These are phyloP conservation scores for Oryza brachyantha DNA, from an alignment of 176 grass and related monocot species.

Conservation along the genomic window DNA sequence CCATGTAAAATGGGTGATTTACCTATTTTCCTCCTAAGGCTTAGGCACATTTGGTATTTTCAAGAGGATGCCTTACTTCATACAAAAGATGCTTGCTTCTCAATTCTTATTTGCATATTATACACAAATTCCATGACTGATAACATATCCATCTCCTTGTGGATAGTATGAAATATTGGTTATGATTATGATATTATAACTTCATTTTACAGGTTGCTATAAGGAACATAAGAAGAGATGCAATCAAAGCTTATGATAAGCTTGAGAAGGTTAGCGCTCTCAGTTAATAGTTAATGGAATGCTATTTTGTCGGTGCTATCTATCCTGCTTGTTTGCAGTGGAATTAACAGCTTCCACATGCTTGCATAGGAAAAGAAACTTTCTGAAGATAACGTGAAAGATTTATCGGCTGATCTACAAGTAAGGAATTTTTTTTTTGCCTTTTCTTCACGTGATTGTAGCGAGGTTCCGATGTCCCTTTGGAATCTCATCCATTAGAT, in stretches of 20 bases:
- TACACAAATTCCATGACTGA: not conserved
- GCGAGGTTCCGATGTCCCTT: not conserved
- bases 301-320: not conserved
- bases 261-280: constrained; percentile 87
- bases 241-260: constrained; percentile 93
- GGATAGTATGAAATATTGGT: not conserved
- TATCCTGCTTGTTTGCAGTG: constrained; percentile 4
- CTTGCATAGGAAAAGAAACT: constrained; percentile 88
- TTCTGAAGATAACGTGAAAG: constrained; percentile 80
- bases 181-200: not conserved
- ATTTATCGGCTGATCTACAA: constrained; percentile 75
- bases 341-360: constrained; percentile 11
- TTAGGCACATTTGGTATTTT: not conserved
- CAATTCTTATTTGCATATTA: not conserved
- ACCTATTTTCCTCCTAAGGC: not conserved
- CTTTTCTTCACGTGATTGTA: not conserved
- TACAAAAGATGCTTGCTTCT: not conserved
- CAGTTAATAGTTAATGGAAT: too few relatives aligned
- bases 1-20: not conserved
- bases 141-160: not conserved
- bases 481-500: constrained; percentile 11
- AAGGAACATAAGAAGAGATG: constrained; percentile 93
- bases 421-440: constrained; percentile 27
- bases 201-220: constrained; percentile 66
- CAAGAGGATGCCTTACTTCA: not conserved